Evolutionary conservation across 495 filamentous ascomycete genomes (phyloP).

Genomic region (Mycothermus thermophilus): DNA sequence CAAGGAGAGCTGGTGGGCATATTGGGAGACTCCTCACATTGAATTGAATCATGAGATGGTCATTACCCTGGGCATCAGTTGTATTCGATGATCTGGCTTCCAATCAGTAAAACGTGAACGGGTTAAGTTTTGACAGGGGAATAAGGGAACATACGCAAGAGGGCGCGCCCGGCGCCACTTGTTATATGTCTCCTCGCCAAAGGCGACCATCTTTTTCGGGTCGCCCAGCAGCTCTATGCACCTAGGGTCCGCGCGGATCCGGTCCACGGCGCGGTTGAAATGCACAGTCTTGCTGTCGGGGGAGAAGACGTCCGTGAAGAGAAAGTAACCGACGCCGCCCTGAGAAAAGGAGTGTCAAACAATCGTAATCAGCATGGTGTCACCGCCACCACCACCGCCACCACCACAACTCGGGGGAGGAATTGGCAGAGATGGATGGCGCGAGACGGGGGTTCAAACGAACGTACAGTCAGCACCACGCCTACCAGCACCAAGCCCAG

Average conservation of each 20-base stretch:
- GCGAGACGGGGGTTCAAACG: too few species aligned
- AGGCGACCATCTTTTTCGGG: constrained; percentile 60
- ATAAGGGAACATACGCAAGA: constrained; percentile 48
- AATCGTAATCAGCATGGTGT: too few species aligned
- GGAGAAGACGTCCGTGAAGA: constrained; percentile 80
- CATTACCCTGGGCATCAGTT: constrained; percentile 59
- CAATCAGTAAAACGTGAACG: too few species aligned
- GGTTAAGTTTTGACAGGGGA: not conserved
- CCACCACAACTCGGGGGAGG: too few species aligned
- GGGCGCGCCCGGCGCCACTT: constrained; percentile 76
- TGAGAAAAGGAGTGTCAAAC: too few species aligned
- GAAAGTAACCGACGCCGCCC: constrained; percentile 61
- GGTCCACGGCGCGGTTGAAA: constrained; percentile 77
- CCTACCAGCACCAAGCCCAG: constrained; percentile 64
- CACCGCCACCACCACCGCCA: too few species aligned
- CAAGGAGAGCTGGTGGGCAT: not conserved
- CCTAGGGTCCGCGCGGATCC: constrained; percentile 55
- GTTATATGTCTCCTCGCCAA: constrained; percentile 69
- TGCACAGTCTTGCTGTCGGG: constrained; percentile 71
- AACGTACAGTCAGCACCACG: constrained; percentile 52
- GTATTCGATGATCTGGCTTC: constrained; percentile 42
- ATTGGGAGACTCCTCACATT: constrained; percentile 40
- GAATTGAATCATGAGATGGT: constrained; percentile 81
- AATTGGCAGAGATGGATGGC: too few species aligned
- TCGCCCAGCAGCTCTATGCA: constrained; percentile 66